Base-by-base conservation (phyloP, 352 stramenopile species). In the Phytophthora tubulina region DNA sequence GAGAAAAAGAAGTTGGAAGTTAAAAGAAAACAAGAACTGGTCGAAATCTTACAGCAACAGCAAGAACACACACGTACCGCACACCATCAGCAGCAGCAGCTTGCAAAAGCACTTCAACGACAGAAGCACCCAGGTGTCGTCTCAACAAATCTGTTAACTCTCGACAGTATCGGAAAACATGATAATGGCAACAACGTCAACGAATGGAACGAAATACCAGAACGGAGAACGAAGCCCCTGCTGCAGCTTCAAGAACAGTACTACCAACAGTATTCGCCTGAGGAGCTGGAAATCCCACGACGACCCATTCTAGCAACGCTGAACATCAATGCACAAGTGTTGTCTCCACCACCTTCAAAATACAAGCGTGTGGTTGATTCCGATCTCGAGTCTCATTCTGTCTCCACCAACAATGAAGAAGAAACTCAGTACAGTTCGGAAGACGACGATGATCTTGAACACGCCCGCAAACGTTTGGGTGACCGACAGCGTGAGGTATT, bases 31-130 rank as follows among this genome's bases (percentile, higher is more conserved):
- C 51, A 83, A 39, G 55, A 83, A 30, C 39, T 85, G 46, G 46
- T 65, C 6, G 39, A 49, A 30, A 39, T 78, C 31, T 50, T 86
- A 33, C 63, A 72, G 14, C 36, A 79, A 5, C 79, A 86, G 35
- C 59, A 81, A 35, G 33, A 49, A 17, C 17, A 67, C 27, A 84
- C 76, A 45, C 65, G 66, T 42, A 53, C 17, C 3, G 66, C 55
- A 14, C 44, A 72, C 31, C 59, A 60, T 14, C 31, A 71, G 8
- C 56, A 80, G 42, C 21, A 72, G 11, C 30, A 72, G 59, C 15
- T 77, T 63, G 32, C 52, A 32, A 56, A 63, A 56, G 21, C 11
- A 8, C 30, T 55, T 49, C 31, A 62, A 8, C 41, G 46, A 46
- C 55, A 64, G 35, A 72, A 69, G 15, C 10, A 66, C 17, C 39